Conservation (phyloP, 306 rosid species). For the Inga leiocalycina region DNA sequence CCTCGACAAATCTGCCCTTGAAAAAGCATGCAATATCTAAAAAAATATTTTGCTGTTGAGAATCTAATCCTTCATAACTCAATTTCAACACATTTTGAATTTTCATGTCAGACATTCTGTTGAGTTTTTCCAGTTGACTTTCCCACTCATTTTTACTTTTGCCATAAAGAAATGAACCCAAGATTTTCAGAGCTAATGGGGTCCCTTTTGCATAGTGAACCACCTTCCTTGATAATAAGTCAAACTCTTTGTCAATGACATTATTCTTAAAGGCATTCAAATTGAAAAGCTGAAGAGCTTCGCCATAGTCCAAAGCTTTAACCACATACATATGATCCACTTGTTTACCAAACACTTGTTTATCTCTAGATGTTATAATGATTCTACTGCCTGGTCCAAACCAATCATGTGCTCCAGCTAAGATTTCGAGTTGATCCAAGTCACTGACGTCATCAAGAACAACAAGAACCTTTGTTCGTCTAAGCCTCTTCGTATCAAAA, state of each 20-base stretch:
- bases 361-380: conserved; percentile 6
- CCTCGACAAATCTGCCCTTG: background rate
- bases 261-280: background rate
- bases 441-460: conserved; percentile 19
- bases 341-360: background rate
- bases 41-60: background rate
- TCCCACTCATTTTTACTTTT: background rate
- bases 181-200: background rate
- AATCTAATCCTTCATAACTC: background rate
- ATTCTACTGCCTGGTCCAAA: background rate
- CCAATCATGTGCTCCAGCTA: background rate
- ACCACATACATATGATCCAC: background rate
- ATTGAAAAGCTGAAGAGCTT: background rate
- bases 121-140: background rate
- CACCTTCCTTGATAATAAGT: background rate
- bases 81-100: background rate
- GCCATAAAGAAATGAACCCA: background rate
- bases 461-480: background rate
- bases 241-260: background rate
- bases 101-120: background rate
- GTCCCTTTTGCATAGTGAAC: background rate
- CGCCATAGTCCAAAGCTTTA: background rate
- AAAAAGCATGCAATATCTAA: background rate
- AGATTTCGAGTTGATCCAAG: background rate
- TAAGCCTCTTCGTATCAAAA: background rate